phyloP scores from a whole-genome alignment of 768 basidiomycete species.

The Steccherinum ochraceum region DNA sequence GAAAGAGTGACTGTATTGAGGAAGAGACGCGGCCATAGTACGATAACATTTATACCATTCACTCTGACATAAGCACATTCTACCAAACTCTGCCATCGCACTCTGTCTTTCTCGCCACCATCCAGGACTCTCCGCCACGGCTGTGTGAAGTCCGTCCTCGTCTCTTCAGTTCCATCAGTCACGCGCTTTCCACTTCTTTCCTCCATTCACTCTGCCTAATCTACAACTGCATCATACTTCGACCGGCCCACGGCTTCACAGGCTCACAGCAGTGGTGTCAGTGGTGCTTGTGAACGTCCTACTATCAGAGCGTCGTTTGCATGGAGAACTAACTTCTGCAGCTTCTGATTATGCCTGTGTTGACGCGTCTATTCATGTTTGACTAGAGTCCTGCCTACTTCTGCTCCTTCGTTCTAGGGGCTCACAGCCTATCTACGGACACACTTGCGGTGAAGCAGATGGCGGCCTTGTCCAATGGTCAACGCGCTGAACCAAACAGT shows the following conservation, averaged over 20 bases:
- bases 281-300: neutral
- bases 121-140: neutral
- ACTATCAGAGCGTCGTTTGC: neutral
- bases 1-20: neutral
- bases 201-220: no score
- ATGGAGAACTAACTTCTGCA: neutral
- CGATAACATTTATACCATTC: neutral
- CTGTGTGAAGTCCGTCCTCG: neutral
- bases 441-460: no score
- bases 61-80: no score
- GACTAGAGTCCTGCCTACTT: no score
- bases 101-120: neutral
- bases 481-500: no score
- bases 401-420: no score
- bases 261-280: no score
- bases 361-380: neutral
- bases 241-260: no score
- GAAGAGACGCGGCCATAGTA: neutral
- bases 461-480: no score
- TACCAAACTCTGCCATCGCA: no score
- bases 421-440: no score
- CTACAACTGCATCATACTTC: no score
- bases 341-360: neutral
- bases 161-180: neutral
- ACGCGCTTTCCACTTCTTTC: neutral